Conservation (phyloP, 31 red algal genomes). For the Odonthalia washingtoniensis region DNA sequence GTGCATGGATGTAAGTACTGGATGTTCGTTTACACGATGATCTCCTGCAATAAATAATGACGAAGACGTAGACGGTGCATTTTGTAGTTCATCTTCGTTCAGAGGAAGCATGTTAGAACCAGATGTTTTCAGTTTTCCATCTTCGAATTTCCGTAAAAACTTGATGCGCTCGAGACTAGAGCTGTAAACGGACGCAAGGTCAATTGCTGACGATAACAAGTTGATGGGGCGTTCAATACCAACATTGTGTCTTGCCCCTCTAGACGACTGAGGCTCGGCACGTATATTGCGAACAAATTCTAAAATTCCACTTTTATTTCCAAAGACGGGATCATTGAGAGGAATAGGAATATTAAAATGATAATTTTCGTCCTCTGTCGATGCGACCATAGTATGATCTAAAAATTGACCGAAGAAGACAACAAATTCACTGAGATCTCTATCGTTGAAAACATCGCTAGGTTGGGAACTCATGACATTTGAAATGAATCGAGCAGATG, state of each 20-base stretch:
- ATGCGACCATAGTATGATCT: constrained; percentile 1
- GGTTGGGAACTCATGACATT: constrained; percentile 21
- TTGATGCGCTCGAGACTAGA: constrained; percentile 17
- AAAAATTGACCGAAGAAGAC: constrained; percentile 40
- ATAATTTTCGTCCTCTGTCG: not conserved
- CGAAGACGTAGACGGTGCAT: constrained; percentile 14
- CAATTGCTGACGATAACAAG: constrained; percentile 47
- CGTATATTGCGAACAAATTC: too few relatives aligned
- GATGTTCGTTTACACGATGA: constrained; percentile 65
- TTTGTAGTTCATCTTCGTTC: constrained; percentile 36
- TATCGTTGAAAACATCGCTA: not conserved
- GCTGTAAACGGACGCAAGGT: constrained; percentile 62
- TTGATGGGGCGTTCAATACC: constrained; percentile 47
- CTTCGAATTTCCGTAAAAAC: constrained; percentile 30
- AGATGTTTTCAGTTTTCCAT: constrained; percentile 26
- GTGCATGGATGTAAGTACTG: constrained; percentile 54
- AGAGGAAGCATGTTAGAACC: constrained; percentile 43
- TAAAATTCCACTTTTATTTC: too few relatives aligned
- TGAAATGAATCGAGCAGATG: constrained; percentile 18
- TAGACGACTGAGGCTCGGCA: too few relatives aligned
- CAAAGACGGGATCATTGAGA: constrained; percentile 1
- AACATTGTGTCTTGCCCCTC: too few relatives aligned
- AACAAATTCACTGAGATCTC: constrained; percentile 28
- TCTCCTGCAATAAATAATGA: constrained; percentile 66
- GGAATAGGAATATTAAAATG: constrained; percentile 20